phyloP scores from a whole-genome alignment of 352 stramenopile species.

The Phytopythium delawarense region DNA sequence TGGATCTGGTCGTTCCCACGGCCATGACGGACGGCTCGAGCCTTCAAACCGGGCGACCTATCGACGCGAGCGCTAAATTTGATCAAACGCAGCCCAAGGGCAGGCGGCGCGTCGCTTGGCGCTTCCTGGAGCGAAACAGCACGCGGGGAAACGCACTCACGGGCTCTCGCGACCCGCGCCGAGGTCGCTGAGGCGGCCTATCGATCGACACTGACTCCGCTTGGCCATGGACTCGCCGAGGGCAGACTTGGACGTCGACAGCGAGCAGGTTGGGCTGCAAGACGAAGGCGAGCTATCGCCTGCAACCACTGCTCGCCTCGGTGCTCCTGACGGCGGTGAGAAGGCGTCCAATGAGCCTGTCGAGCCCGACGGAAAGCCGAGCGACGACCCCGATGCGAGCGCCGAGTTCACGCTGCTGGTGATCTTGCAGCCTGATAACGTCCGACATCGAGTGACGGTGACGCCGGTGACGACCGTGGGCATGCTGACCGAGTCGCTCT shows the following conservation, averaged over 20 bases:
- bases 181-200: background rate
- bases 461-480: constrained; percentile 45
- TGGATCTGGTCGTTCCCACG: background rate
- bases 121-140: background rate
- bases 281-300: background rate
- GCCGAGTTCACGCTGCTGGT: constrained; percentile 58
- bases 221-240: constrained; percentile 4
- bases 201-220: background rate
- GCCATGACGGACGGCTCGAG: background rate
- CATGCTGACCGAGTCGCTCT: constrained; percentile 51
- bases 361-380: background rate
- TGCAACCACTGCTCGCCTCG: background rate
- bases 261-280: background rate
- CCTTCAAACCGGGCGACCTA: background rate
- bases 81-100: background rate
- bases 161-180: background rate
- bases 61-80: constrained; percentile 1
- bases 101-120: constrained; percentile 1
- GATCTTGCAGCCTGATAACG: constrained; percentile 69
- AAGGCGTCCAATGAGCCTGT: background rate
- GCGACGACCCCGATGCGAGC: constrained; percentile 1
- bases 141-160: background rate
- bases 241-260: background rate
- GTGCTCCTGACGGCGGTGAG: background rate
- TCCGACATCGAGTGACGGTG: constrained; percentile 63